Evolutionary conservation across 257 asterid genomes (phyloP), one percentile per base, ranked within the genome.

Genomic region (Verbena officinalis): DNA sequence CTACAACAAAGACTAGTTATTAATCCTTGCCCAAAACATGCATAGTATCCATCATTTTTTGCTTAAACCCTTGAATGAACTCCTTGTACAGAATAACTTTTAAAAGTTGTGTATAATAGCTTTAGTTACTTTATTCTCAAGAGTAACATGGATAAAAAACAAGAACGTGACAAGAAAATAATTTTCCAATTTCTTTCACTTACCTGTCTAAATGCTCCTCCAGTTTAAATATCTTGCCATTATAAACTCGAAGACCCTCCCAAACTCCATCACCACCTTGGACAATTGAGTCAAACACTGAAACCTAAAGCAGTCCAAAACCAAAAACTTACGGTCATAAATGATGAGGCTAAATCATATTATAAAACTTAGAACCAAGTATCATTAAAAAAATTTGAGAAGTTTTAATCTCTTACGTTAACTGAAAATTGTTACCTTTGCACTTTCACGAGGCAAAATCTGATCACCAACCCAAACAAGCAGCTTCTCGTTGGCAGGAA

Each of bases 261-360:
- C 98, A 88, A 71, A 83, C 96, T 75, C 84, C 95, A 80, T 91
- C 98, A 65, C 98, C 98, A 34, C 95, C 98, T 86, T 91, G 98
- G 75, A 88, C 90, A 77, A 88, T 74, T 15, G 98, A 91, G 81
- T 91, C 98, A 65, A 91, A 84, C 34, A 88, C 94, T 49, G 98
- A 88, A 67, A 91, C 91, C 96, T 91, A 75, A 69, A 77, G 67
- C 9, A 44, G 63, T 27, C 63, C 44, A 45, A 23, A 60, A 48
- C 23, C 7, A 51, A 34, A 45, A 46, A 38, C 19, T 49, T 43
- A 78, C 24, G 57, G 24, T 57, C 46, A 33, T 34, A 31, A 46
- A 70, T 22, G 59, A 56, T 54, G 11, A 27, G 9, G 44, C 19
- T 45, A 38, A 30, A 64, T 34, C 42, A 60, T 49, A 71, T 4